Evolutionary conservation across 768 basidiomycete genomes (phyloP).

Genomic region (Hericium coralloides): DNA sequence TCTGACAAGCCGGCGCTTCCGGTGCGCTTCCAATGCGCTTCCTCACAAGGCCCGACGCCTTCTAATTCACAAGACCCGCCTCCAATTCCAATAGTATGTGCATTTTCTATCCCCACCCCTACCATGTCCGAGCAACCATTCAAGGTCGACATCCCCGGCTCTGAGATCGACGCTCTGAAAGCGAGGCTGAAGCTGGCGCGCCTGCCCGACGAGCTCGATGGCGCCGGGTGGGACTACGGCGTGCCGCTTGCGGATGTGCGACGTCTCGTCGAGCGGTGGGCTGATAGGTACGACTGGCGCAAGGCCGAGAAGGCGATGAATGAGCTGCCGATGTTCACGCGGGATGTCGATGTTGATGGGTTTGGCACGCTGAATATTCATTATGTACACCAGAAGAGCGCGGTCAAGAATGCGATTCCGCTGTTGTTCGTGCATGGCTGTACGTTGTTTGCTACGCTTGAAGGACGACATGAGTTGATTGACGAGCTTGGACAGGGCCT

Average conservation of each 20-base stretch:
- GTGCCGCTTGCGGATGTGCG: constrained; percentile 17
- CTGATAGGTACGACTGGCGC: constrained; percentile 20
- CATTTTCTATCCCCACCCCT: constrained; percentile 17
- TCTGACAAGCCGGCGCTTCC: too few species aligned
- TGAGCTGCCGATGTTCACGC: constrained; percentile 23
- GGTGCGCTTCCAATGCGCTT: too few species aligned
- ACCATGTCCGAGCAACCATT: constrained; percentile 29
- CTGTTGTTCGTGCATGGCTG: constrained; percentile 52
- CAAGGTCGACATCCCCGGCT: constrained; percentile 37
- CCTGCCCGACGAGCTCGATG: constrained; percentile 48
- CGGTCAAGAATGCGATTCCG: constrained; percentile 34
- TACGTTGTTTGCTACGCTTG: constrained; percentile 11
- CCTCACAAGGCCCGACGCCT: too few species aligned
- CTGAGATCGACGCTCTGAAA: constrained; percentile 28
- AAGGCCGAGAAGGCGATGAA: constrained; percentile 21
- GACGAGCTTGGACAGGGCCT: constrained; percentile 31
- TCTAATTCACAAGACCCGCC: neutral
- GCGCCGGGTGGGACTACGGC: constrained; percentile 41
- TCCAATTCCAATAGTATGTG: neutral
- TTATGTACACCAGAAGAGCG: constrained; percentile 37
- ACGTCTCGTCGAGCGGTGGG: constrained; percentile 19
- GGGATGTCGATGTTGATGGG: constrained; percentile 22
- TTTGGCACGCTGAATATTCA: constrained; percentile 20
- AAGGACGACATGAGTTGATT: neutral
- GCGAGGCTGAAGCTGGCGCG: constrained; percentile 36